These are phyloP conservation scores for Abelmoschus esculentus DNA, from an alignment of 345 rosid species.

Conservation along the genomic window DNA sequence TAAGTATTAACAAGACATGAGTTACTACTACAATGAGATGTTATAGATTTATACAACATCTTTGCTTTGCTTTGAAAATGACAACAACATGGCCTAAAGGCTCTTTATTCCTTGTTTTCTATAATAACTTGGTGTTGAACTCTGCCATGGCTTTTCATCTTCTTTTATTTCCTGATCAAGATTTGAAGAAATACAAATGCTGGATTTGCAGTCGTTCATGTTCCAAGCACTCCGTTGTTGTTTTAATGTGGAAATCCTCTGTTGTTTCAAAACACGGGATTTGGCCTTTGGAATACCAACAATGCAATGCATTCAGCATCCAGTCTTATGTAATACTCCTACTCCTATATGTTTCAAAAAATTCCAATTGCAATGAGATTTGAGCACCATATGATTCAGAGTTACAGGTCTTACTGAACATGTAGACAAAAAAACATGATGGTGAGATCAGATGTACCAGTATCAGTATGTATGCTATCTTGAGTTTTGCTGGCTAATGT, in stretches of 20 bases:
- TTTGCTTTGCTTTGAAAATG: background rate
- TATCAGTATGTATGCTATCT: no score
- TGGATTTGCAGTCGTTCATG: background rate
- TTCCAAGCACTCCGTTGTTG: conserved; percentile 34
- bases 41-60: background rate
- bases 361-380: conserved; percentile 28
- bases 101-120: conserved; percentile 3
- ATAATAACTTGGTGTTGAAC: conserved; percentile 18
- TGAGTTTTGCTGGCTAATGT: no score
- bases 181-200: background rate
- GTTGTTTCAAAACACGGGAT: conserved; percentile 12
- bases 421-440: background rate
- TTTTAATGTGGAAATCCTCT: conserved; percentile 60
- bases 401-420: no score
- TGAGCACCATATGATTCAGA: no score
- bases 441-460: no score
- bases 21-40: background rate
- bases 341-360: no score
- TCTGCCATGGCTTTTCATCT: conserved; percentile 19
- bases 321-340: background rate
- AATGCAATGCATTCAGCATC: background rate
- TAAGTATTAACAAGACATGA: background rate
- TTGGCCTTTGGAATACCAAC: no score
- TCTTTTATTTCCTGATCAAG: conserved; percentile 17
- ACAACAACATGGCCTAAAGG: background rate